Conservation (phyloP, 2,329 filamentous ascomycete genomes). For the Claviceps maximensis region DNA sequence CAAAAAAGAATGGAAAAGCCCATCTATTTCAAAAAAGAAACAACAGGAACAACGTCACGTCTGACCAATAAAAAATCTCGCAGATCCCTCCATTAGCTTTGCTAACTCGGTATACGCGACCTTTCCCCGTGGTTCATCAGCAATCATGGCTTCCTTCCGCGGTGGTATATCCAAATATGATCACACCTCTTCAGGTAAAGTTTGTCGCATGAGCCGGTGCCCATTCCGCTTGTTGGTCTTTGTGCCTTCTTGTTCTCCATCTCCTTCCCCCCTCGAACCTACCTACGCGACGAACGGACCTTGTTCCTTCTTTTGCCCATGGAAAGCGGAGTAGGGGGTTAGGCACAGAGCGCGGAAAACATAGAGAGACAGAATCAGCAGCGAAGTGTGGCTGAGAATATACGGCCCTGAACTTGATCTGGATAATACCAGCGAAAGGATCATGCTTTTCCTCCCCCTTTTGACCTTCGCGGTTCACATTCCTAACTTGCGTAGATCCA, state of each 20-base stretch:
- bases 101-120: constrained; percentile 14
- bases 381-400: constrained; percentile 54
- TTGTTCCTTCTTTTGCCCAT: not conserved
- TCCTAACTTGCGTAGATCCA: constrained; percentile 25
- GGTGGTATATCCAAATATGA: constrained; percentile 24
- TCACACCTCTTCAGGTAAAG: constrained; percentile 27
- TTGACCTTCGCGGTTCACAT: constrained; percentile 13
- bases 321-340: too few species aligned
- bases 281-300: not conserved
- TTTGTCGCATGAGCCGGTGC: constrained; percentile 53
- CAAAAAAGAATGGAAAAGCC: too few species aligned
- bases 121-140: constrained; percentile 8
- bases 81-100: not conserved
- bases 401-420: constrained; percentile 92
- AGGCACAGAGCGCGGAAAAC: too few species aligned
- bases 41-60: too few species aligned
- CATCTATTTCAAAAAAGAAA: too few species aligned
- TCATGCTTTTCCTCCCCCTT: constrained; percentile 65
- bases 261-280: not conserved
- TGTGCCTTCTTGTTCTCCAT: not conserved
- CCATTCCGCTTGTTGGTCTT: constrained; percentile 11
- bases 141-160: constrained; percentile 22
- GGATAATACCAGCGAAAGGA: constrained; percentile 99
- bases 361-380: not conserved
- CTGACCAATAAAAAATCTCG: not conserved